Evolutionary conservation across 2,329 filamentous ascomycete genomes (phyloP), one percentile per base, ranked within the genome.

Genomic region (Aureobasidium leucospermi): DNA sequence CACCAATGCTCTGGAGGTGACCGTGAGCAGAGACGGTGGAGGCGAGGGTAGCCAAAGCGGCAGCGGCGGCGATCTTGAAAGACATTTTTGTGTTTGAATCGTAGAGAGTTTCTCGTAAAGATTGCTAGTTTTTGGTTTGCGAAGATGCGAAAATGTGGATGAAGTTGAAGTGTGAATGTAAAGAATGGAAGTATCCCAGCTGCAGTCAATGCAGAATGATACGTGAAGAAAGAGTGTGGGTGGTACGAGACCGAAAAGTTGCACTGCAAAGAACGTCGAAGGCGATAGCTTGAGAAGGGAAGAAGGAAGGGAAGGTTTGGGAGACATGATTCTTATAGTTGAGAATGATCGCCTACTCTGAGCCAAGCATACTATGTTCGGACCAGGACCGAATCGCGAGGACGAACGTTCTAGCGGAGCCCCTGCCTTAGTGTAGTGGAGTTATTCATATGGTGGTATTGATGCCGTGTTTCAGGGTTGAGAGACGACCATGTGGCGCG

Each of bases 21-120:
- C 78, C 79, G 68, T 81, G 78, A 59, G 76, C 78, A 60, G 73
- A 69, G 59, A 73, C 75, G 36, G 72, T 70, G 61, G 74, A 66
- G 55, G 70, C 74, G 42, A 71, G 63, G 9, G 66, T 63, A 60
- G 65, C 67, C 41, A 72, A 31, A 39, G 67, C 60, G 58, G 67
- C 67, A 28, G 64, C 64, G 56, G 63, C 65, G 59, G 62, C 62
- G 53, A 69, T 47, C 29, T 49, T 58, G 62, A 65, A 58, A 58
- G 66, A 66, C 68, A 70, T 70, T n/a, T 58, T 42, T 41, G 34
- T 63, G 52, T 32, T 58, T 48, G 59, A 39, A 47, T 46, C 19
- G 41, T 42, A 19, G 13, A 53, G 31, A 15, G 29, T 39, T 59
- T 60, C 42, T 60, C 36, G 19, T 23, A 36, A 41, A 53, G 38